These are phyloP conservation scores for Aspergillus egyptiacus DNA, from an alignment of 495 filamentous ascomycete genomes.

Conservation along the genomic window DNA sequence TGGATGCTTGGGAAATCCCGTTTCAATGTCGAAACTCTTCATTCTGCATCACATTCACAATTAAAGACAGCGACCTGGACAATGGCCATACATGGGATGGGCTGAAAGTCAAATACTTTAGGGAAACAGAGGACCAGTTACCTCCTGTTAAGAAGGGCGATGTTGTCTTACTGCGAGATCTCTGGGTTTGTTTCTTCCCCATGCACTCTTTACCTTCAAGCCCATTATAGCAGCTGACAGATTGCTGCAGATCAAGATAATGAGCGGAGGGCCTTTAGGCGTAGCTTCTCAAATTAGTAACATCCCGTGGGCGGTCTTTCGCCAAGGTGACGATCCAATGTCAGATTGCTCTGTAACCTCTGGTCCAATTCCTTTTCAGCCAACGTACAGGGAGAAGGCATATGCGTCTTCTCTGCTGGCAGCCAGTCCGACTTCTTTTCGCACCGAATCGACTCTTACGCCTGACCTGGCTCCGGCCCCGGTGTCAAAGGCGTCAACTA, in stretches of 20 bases:
- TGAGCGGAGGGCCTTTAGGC: slow-evolving; percentile 20
- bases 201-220: not conserved
- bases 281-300: slow-evolving; percentile 26
- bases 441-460: slow-evolving; percentile 4
- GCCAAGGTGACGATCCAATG: slow-evolving; percentile 22
- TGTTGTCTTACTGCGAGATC: slow-evolving; percentile 40
- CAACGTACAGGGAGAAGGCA: slow-evolving; percentile 24
- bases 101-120: slow-evolving; percentile 48
- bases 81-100: slow-evolving; percentile 33
- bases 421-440: slow-evolving; percentile 8
- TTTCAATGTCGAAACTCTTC: slow-evolving; percentile 28
- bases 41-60: slow-evolving; percentile 42
- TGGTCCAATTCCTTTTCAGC: slow-evolving; percentile 29
- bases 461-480: slow-evolving; percentile 15
- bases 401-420: slow-evolving; percentile 29
- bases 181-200: slow-evolving; percentile 29
- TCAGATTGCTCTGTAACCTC: slow-evolving; percentile 21
- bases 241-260: slow-evolving; percentile 22
- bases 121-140: slow-evolving; percentile 28
- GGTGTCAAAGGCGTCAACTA: slow-evolving; percentile 3
- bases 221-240: not conserved
- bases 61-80: slow-evolving; percentile 37
- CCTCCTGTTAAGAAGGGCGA: slow-evolving; percentile 39
- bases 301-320: slow-evolving; percentile 37
- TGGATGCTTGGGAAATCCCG: slow-evolving; percentile 30